Percentiles rank a stretch among this genome's conserved stretches.
Evolutionary conservation across 164 flowering plant species (phyloP).

Genomic region (Macadamia tetraphylla): DNA sequence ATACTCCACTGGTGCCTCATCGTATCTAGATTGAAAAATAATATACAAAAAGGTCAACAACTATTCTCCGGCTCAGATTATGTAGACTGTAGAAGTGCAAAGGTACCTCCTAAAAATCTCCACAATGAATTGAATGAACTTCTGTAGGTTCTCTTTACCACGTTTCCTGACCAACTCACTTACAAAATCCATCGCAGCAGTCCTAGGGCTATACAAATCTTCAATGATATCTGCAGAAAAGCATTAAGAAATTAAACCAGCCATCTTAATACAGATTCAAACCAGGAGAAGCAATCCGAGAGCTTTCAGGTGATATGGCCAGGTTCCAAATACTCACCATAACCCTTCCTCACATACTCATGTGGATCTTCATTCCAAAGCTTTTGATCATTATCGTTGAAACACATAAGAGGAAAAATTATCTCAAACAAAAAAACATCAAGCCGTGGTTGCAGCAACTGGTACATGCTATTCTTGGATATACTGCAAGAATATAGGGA

Average conservation of each 20-base stretch:
- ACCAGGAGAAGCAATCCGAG: not conserved
- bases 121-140: slow-evolving; percentile 85
- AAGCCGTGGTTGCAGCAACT: slow-evolving; percentile 79
- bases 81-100: not conserved
- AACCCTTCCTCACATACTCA: slow-evolving; percentile 98
- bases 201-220: slow-evolving; percentile 94
- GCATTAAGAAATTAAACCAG: slow-evolving; percentile 6
- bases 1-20: slow-evolving; percentile 58
- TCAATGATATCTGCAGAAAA: slow-evolving; percentile 83
- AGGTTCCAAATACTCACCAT: slow-evolving; percentile 54
- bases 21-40: slow-evolving; percentile 44
- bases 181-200: slow-evolving; percentile 98
- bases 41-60: not conserved
- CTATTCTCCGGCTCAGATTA: not conserved
- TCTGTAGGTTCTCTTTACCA: slow-evolving; percentile 90
- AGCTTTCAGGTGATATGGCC: not conserved
- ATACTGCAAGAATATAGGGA: slow-evolving; percentile 45
- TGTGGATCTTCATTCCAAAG: slow-evolving; percentile 99
- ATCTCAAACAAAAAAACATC: slow-evolving; percentile 90
- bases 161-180: slow-evolving; percentile 97
- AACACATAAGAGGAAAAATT: slow-evolving; percentile 97
- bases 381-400: slow-evolving; percentile 88
- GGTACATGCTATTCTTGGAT: slow-evolving; percentile 82
- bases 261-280: no score
- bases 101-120: slow-evolving; percentile 73